Conservation (phyloP, 129 eudicot species). For the Flaveria bidentis region DNA sequence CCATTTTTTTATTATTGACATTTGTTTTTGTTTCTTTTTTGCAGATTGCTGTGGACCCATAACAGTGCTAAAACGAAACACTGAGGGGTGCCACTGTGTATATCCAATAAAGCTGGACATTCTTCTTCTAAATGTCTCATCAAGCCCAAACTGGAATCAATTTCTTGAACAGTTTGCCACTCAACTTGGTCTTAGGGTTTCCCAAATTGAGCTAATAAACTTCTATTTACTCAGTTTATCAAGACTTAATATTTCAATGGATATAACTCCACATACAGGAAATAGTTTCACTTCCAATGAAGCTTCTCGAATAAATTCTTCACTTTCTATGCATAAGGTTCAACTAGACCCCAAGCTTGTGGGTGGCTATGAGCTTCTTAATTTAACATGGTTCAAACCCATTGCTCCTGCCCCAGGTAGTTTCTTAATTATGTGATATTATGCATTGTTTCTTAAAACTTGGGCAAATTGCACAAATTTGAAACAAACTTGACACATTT, state of each 20-base stretch:
- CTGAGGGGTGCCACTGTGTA: slow-evolving; percentile 76
- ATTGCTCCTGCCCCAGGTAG: slow-evolving; percentile 66
- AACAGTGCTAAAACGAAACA: slow-evolving; percentile 70
- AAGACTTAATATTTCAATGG: slow-evolving; percentile 93
- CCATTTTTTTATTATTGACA: slow-evolving; percentile 11
- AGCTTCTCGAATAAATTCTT: slow-evolving; percentile 70
- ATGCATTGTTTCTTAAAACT: neutral
- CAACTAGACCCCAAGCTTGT: slow-evolving; percentile 70
- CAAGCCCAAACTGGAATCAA: slow-evolving; percentile 74
- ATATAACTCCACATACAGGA: slow-evolving; percentile 76
- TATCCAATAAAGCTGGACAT: slow-evolving; percentile 89
- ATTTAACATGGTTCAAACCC: slow-evolving; percentile 84
- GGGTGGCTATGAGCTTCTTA: slow-evolving; percentile 82
- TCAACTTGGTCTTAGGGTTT: slow-evolving; percentile 61
- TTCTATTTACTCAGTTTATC: slow-evolving; percentile 67
- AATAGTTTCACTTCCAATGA: slow-evolving; percentile 66
- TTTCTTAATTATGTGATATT: slow-evolving; percentile 24
- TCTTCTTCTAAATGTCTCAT: slow-evolving; percentile 76
- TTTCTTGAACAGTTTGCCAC: slow-evolving; percentile 77
- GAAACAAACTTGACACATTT: neutral
- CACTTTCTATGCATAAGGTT: slow-evolving; percentile 70
- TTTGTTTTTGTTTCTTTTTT: slow-evolving; percentile 26
- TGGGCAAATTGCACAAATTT: slow-evolving; percentile 14
- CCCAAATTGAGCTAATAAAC: slow-evolving; percentile 86
- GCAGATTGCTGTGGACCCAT: slow-evolving; percentile 92